Base-by-base conservation (phyloP, 1,284 basidiomycete genomes). In the Peniophora sp. region DNA sequence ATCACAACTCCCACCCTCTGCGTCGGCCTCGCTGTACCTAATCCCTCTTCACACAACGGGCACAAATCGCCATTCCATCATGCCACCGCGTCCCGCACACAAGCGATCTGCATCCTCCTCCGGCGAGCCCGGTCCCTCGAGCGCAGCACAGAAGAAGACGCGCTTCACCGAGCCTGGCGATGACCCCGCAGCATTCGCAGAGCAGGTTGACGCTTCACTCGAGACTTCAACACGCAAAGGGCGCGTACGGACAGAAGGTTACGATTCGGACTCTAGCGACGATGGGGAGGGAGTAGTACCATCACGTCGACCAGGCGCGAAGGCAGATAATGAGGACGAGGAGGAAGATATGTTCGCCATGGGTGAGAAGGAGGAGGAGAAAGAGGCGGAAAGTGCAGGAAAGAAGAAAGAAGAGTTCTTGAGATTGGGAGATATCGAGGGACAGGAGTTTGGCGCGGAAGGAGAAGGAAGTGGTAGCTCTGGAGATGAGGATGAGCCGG, bases 301-400 rank as follows among this genome's bases (percentile, higher is more conserved):
- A 19, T 89, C 85, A 61, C 77, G 90, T 51, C 79, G 83, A 63
- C 78, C 81, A 53, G 76, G 66, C 27, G 66, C 60, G 2, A 69
- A 72, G 9, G 69, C 59, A 17, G 70, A 67, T 2, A 69, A 63
- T 22, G 75, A 67, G 9, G 77, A 74, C 20, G 86, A 89, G 43
- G 91, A 92, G 52, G 85, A 92, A 48, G 92, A 95, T 63, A 97
- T 98, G 90, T 97, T 97, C 66, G 86, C 85, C 6, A 69, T 75
- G 49, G 81, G 68, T 6, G 78, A 82, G 53, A 78, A 79, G 54
- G 73, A 77, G 52, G 76, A 79, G 48, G 71, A 75, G 59, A 65
- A 72, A 49, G 38, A 41, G 19, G 70, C 71, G 50, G 68, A 67
- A 19, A 60, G 63, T 32, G 63, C 56, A 24, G 71, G 69, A 61